Conservation (phyloP, 2,329 filamentous ascomycete genomes). For the Botrytis galanthina region DNA sequence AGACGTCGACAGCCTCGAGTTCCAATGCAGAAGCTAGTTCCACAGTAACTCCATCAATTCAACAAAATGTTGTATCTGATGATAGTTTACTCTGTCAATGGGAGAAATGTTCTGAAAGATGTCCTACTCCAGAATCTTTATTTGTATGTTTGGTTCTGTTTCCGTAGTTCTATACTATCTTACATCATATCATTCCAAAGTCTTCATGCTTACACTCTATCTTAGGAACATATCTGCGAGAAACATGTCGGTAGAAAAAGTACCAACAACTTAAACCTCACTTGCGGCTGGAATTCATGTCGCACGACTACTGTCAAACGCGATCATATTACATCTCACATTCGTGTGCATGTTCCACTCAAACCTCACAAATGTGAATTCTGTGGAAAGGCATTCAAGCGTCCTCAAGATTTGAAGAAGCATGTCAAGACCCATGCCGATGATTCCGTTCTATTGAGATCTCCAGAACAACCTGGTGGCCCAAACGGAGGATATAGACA, state of each 20-base stretch:
- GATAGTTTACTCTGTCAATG: slow-evolving; percentile 43
- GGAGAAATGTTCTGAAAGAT: slow-evolving; percentile 43
- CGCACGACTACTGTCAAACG: slow-evolving; percentile 97
- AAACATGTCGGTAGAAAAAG: slow-evolving; percentile 98
- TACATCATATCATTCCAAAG: not conserved
- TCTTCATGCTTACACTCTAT: slow-evolving; percentile 16
- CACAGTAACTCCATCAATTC: slow-evolving; percentile 22
- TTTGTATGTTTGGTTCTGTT: slow-evolving; percentile 38
- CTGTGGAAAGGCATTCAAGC: slow-evolving; percentile 98
- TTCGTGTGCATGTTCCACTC: slow-evolving; percentile 95
- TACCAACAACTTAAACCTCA: slow-evolving; percentile 97
- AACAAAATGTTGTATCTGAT: slow-evolving; percentile 31
- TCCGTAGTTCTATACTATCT: not conserved
- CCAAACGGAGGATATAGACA: slow-evolving; percentile 51
- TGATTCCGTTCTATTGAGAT: slow-evolving; percentile 69
- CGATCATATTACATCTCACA: slow-evolving; percentile 98
- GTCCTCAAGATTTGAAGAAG: slow-evolving; percentile 98
- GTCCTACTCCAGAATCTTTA: slow-evolving; percentile 41
- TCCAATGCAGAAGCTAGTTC: slow-evolving; percentile 25
- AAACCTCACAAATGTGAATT: slow-evolving; percentile 99
- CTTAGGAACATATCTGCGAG: slow-evolving; percentile 94
- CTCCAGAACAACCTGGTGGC: slow-evolving; percentile 37
- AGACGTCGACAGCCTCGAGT: not conserved
- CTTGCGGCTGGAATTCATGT: slow-evolving; percentile 95
- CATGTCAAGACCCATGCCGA: slow-evolving; percentile 99